Evolutionary conservation across 2,329 filamentous ascomycete genomes (phyloP), one percentile per base, ranked within the genome.

Genomic region (Epichloe elymi): DNA sequence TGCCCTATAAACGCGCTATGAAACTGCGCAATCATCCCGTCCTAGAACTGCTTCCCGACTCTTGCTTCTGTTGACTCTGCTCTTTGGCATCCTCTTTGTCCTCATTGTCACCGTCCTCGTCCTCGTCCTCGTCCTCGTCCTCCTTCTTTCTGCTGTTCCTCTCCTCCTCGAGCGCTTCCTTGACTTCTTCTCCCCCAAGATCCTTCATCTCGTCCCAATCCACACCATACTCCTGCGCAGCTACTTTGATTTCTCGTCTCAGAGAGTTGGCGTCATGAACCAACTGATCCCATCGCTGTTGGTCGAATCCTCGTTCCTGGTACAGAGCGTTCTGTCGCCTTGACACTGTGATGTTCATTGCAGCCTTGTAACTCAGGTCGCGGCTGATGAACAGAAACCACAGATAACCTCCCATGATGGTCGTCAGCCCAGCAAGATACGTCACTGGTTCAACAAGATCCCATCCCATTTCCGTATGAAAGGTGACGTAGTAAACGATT

Each of bases 381-480:
- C 86, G 80, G 68, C 90, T 94, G 70, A 95, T 87, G 68, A 90
- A 95, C 12, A 95, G 71, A 65, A 96, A 95, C 88, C 88, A 96
- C 50, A 95, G 73, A 61, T 96, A 96, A 57, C 88, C 90, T 7
- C 84, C 84, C 71, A 95, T 94, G 61, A 95, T 80, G 12, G 86
- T 89, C 0, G 83, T 80, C 56, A 96, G 73, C n/a, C 88, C 86
- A 2, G 86, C 88, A 15, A 95, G 79, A 62, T 95, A 95, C 36
- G 88, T 95, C 2, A 95, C 80, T 0, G 88, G 89, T 67, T 95
- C 89, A 74, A 95, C 89, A 6, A 88, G 78, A 60, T 95, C 88
- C 89, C 89, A 95, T 5, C 89, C 89, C 54, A 86, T 74, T 41
- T 88, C 80, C 0, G 88, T 95, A 57, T 78, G 73, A 57, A 83